A percentile compares a stretch with the other conserved stretches of the same genome.
These are phyloP conservation scores for Bruguiera sexangula DNA, from an alignment of 345 rosid genomes.

Conservation along the genomic window DNA sequence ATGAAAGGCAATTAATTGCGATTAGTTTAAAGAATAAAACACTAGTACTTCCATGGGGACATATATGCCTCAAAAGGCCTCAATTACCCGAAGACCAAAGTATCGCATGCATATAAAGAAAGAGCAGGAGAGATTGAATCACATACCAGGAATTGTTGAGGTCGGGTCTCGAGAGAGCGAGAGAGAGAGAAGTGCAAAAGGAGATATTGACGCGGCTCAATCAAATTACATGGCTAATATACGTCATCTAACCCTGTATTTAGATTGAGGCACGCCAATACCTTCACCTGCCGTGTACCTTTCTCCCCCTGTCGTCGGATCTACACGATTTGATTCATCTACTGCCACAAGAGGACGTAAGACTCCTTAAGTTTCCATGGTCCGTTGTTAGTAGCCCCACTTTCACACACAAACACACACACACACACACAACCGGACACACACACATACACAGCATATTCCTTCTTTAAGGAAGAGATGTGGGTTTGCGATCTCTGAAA, in stretches of 20 bases:
- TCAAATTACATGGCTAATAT: constrained; percentile 28
- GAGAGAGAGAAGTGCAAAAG: background rate
- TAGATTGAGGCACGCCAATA: constrained; percentile 48
- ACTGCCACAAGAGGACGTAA: background rate
- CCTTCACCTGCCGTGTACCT: constrained; percentile 20
- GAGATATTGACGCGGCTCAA: constrained; percentile 61
- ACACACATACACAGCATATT: background rate
- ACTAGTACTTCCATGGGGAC: too few relatives aligned
- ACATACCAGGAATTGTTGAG: background rate
- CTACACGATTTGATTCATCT: background rate
- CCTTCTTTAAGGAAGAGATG: background rate
- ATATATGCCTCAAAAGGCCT: too few relatives aligned
- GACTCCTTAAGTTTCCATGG: too few relatives aligned
- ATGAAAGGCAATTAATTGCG: too few relatives aligned
- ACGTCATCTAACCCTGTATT: constrained; percentile 29
- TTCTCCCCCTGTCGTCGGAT: constrained; percentile 5
- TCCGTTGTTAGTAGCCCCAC: background rate
- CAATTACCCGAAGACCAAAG: too few relatives aligned
- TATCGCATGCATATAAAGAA: background rate
- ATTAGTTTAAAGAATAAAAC: too few relatives aligned
- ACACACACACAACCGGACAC: too few relatives aligned
- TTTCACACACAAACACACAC: too few relatives aligned
- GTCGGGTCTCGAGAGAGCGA: background rate
- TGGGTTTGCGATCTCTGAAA: background rate
- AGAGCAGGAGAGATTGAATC: background rate